Percentiles rank a stretch among this genome's conserved stretches.
Evolutionary conservation across 2,329 filamentous ascomycete species (phyloP).

Genomic region (Colletotrichum tamarilloi): DNA sequence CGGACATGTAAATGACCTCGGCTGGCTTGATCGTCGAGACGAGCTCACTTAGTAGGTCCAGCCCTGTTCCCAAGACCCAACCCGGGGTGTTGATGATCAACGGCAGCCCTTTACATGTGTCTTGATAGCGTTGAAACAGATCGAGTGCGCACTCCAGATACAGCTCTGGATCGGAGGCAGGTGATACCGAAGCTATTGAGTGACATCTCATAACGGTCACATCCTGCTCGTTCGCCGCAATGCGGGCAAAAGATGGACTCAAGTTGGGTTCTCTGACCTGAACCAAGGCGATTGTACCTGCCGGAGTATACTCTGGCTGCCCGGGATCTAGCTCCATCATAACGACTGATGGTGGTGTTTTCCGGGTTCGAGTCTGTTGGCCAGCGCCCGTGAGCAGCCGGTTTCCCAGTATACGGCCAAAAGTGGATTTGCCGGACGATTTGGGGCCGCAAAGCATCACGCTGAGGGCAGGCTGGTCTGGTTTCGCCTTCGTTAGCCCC

Average conservation of each 20-base stretch:
- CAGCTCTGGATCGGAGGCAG: conserved; percentile 73
- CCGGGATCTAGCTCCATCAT: conserved; percentile 80
- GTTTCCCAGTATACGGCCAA: conserved; percentile 75
- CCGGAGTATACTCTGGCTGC: conserved; percentile 79
- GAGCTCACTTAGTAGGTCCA: conserved; percentile 71
- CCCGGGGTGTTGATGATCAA: conserved; percentile 80
- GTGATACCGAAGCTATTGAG: conserved; percentile 72
- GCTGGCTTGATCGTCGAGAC: conserved; percentile 65
- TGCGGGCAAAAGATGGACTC: conserved; percentile 75
- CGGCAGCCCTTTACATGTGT: conserved; percentile 56
- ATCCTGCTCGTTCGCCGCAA: conserved; percentile 41
- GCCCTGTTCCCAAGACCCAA: conserved; percentile 77
- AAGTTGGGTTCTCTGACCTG: conserved; percentile 71
- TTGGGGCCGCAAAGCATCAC: conserved; percentile 77
- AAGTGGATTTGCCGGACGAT: conserved; percentile 81
- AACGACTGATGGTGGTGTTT: conserved; percentile 51
- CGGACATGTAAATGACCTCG: conserved; percentile 76
- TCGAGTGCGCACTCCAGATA: conserved; percentile 74
- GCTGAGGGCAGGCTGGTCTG: conserved; percentile 46
- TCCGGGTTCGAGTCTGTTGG: conserved; percentile 38
- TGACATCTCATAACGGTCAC: conserved; percentile 68
- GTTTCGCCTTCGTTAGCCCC: conserved; percentile 52
- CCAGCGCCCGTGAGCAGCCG: conserved; percentile 66
- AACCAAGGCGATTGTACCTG: conserved; percentile 76
- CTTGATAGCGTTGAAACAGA: conserved; percentile 68